phyloP scores from a whole-genome alignment of 192 early-diverging fungal genomes.

The Podila epicladia region DNA sequence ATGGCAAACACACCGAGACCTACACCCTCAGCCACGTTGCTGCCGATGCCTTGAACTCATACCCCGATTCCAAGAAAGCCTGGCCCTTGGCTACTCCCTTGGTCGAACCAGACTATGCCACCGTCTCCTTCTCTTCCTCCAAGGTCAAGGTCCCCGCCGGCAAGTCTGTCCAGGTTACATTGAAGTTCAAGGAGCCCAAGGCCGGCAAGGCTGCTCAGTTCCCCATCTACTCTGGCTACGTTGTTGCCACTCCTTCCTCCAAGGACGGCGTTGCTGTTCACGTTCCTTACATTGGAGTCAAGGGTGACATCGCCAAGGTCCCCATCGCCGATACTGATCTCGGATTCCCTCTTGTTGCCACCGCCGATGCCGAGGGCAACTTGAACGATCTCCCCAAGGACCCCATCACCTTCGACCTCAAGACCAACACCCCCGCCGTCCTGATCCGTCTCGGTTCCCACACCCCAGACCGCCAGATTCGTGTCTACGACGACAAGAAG shows the following conservation, averaged over 20 bases:
- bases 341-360: constrained; percentile 22
- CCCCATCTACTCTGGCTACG: constrained; percentile 58
- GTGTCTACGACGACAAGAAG: constrained; percentile 8
- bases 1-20: constrained; percentile 37
- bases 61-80: background rate
- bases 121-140: constrained; percentile 9
- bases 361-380: background rate
- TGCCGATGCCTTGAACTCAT: constrained; percentile 37
- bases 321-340: constrained; percentile 48
- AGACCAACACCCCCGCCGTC: background rate
- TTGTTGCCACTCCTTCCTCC: constrained; percentile 40
- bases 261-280: constrained; percentile 31
- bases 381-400: background rate
- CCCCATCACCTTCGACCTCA: constrained; percentile 8
- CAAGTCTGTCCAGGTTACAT: constrained; percentile 16
- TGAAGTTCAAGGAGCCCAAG: constrained; percentile 27
- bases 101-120: constrained; percentile 18
- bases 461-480: constrained; percentile 15
- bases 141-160: constrained; percentile 20
- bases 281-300: constrained; percentile 59
- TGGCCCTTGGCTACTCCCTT: constrained; percentile 4
- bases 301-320: constrained; percentile 25
- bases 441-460: constrained; percentile 19
- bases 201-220: constrained; percentile 19
- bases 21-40: constrained; percentile 41